Conservation (phyloP, 106 monocot genomes). For the Vanilla planifolia region DNA sequence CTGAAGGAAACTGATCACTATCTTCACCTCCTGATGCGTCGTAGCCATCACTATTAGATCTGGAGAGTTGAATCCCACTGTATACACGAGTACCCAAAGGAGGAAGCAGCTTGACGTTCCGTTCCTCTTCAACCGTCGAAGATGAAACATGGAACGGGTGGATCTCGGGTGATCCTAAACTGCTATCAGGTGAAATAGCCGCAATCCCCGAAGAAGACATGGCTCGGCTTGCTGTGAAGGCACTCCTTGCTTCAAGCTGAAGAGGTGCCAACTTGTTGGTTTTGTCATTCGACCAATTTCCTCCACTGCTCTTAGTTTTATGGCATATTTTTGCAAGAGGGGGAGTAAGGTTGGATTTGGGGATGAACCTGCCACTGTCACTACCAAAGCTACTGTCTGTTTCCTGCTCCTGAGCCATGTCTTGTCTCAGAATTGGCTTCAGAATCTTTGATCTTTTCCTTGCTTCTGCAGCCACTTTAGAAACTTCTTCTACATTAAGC, state of each 20-base stretch:
- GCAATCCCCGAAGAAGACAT: conserved; percentile 22
- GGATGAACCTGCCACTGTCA: conserved; percentile 15
- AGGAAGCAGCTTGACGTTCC: conserved; percentile 4
- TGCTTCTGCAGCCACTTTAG: conserved; percentile 35
- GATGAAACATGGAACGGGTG: conserved; percentile 26
- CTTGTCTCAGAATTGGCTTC: conserved; percentile 25
- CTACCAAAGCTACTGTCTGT: conserved; percentile 22
- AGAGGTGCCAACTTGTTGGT: conserved; percentile 29
- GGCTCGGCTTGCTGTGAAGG: conserved; percentile 25
- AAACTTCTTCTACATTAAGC: conserved; percentile 44
- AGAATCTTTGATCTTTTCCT: conserved; percentile 38
- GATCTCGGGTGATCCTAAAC: conserved; percentile 33
- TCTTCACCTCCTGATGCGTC: conserved; percentile 62
- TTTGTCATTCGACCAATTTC: conserved; percentile 21
- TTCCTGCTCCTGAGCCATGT: conserved; percentile 13
- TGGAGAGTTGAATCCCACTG: conserved; percentile 29
- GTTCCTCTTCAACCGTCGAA: conserved; percentile 23
- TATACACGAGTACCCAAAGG: conserved; percentile 8
- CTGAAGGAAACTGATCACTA: conserved; percentile 41
- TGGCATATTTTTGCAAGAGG: no score
- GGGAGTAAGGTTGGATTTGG: no score
- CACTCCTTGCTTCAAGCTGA: conserved; percentile 49
- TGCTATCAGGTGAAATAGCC: conserved; percentile 41
- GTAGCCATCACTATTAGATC: conserved; percentile 48
- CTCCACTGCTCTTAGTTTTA: no score